phyloP scores from a whole-genome alignment of 306 rosid genomes.

The Cicer chorassanicum region DNA sequence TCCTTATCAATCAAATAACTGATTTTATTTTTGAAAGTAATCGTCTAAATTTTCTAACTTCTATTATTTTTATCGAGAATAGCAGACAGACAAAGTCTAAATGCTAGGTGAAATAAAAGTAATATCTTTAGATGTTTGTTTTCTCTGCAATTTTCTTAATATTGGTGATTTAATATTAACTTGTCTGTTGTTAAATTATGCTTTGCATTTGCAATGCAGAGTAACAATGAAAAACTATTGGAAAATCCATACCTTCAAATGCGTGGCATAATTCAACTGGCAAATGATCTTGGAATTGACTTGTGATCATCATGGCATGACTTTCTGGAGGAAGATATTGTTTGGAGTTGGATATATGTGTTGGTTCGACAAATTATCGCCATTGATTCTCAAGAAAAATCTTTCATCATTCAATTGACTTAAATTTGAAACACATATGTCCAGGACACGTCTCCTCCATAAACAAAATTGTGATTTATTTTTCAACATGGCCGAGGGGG shows the following conservation, averaged over 20 bases:
- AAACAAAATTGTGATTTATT: conserved; percentile 48
- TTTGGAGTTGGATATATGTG: conserved; percentile 48
- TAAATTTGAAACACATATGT: conserved; percentile 42
- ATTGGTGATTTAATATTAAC: conserved; percentile 23
- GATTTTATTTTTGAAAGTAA: no score
- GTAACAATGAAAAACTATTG: conserved; percentile 95
- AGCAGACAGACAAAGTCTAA: no score
- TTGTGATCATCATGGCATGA: conserved; percentile 58
- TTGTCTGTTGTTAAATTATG: conserved; percentile 42
- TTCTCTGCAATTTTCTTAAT: conserved; percentile 32
- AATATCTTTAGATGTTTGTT: conserved; percentile 34
- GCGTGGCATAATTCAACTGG: conserved; percentile 98
- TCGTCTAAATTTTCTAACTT: no score
- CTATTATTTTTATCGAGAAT: no score
- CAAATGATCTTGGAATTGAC: conserved; percentile 84
- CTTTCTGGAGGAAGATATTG: conserved; percentile 50
- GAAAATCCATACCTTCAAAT: conserved; percentile 99
- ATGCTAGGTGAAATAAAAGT: background rate
- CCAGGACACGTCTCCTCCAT: conserved; percentile 48
- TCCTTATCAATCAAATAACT: no score
- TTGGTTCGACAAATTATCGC: conserved; percentile 40
- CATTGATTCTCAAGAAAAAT: conserved; percentile 46
- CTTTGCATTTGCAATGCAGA: conserved; percentile 57
- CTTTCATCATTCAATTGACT: conserved; percentile 33
- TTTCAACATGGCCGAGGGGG: conserved; percentile 49